A percentile compares a stretch with the other conserved stretches of the same genome.
phyloP scores from a whole-genome alignment of 2,329 filamentous ascomycete genomes.

The Mycosphaerella arachidis region DNA sequence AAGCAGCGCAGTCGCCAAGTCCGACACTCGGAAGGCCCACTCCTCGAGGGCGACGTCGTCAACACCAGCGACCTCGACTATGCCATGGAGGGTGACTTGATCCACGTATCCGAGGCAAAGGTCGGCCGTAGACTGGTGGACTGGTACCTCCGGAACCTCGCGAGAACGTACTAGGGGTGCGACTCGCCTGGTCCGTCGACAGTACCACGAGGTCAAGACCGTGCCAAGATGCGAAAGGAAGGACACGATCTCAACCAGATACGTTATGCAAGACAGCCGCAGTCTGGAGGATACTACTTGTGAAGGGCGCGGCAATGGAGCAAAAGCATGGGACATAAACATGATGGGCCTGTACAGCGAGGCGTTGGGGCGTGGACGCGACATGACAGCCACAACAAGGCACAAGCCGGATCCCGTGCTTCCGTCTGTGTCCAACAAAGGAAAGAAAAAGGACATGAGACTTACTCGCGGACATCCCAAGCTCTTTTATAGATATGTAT shows the following conservation, averaged over 20 bases:
- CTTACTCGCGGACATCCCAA: slow-evolving; percentile 4
- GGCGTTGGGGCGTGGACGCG: slow-evolving; percentile 1
- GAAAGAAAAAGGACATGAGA: background rate
- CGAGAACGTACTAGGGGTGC: slow-evolving; percentile 73
- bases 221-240: background rate
- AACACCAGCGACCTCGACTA: slow-evolving; percentile 97
- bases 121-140: slow-evolving; percentile 94
- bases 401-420: slow-evolving; percentile 2
- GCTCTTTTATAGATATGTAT: background rate
- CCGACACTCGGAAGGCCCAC: slow-evolving; percentile 83
- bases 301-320: background rate
- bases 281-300: background rate
- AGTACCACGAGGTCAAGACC: background rate
- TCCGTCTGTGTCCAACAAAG: background rate
- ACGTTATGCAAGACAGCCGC: background rate
- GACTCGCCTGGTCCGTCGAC: background rate
- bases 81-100: slow-evolving; percentile 91
- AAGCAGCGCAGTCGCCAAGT: slow-evolving; percentile 98
- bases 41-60: slow-evolving; percentile 87
- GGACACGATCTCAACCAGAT: background rate
- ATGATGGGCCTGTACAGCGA: background rate
- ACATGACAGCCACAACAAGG: background rate
- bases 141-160: slow-evolving; percentile 97
- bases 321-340: background rate
- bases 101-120: slow-evolving; percentile 98